These are phyloP conservation scores for Scheffersomyces lignosus DNA, from an alignment of 805 yeast genomes.

Conservation along the genomic window DNA sequence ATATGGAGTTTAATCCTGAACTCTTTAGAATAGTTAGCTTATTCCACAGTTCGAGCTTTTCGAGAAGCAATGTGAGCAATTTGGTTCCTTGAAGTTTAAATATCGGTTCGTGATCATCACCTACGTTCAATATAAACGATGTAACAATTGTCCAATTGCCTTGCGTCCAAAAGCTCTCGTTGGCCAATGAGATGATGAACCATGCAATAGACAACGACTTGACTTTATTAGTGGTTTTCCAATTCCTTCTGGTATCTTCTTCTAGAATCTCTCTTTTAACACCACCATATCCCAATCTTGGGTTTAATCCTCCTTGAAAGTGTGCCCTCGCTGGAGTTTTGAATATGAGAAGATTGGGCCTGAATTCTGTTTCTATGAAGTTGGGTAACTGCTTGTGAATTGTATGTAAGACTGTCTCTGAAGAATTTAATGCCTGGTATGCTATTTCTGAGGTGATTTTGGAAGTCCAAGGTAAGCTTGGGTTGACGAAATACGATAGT, in stretches of 20 bases:
- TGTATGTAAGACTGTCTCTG: too few relatives aligned
- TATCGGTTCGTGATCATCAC: constrained; percentile 32
- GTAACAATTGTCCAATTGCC: constrained; percentile 26
- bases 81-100: constrained; percentile 27
- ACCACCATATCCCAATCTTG: constrained; percentile 23
- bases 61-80: constrained; percentile 16
- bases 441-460: too few relatives aligned
- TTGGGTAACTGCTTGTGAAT: background rate
- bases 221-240: constrained; percentile 26
- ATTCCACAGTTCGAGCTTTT: background rate
- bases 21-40: constrained; percentile 10
- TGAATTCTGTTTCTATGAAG: background rate
- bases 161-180: constrained; percentile 6
- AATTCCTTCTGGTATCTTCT: constrained; percentile 23
- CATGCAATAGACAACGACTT: constrained; percentile 27
- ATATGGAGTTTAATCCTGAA: constrained; percentile 29
- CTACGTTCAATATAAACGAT: constrained; percentile 32
- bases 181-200: constrained; percentile 15
- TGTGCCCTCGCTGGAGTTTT: background rate
- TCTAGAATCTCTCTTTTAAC: constrained; percentile 16
- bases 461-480: constrained; percentile 31
- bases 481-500: constrained; percentile 23
- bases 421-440: too few relatives aligned
- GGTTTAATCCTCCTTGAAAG: constrained; percentile 13
- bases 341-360: constrained; percentile 4